phyloP scores from a whole-genome alignment of 495 filamentous ascomycete genomes.

The Hypoxylon crocopeplum region DNA sequence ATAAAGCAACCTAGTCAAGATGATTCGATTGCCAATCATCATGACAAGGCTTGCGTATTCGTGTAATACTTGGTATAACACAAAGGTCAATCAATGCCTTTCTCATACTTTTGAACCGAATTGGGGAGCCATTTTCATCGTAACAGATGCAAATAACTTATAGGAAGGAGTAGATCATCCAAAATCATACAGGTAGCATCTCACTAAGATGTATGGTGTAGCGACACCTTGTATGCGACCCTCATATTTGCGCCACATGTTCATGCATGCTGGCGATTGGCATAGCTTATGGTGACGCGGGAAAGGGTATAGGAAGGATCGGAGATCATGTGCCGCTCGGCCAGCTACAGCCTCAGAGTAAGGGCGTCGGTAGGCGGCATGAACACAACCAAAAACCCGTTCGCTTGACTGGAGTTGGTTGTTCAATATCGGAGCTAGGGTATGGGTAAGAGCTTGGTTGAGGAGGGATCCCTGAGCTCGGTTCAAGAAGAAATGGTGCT shows the following conservation, averaged over 20 bases:
- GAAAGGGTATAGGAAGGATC: constrained; percentile 13
- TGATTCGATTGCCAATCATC: constrained; percentile 6
- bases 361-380: constrained; percentile 6
- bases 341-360: constrained; percentile 8
- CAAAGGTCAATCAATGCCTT: too few relatives aligned
- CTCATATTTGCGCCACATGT: constrained; percentile 8
- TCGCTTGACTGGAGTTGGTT: background rate
- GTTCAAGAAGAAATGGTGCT: background rate
- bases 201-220: background rate
- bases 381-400: background rate
- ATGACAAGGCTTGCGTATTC: background rate
- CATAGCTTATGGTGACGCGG: background rate
- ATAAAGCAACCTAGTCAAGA: background rate
- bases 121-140: too few relatives aligned
- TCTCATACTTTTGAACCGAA: too few relatives aligned
- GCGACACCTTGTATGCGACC: background rate
- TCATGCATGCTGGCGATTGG: constrained; percentile 20
- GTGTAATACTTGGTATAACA: constrained; percentile 10
- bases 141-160: background rate
- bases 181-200: background rate
- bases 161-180: background rate
- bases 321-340: constrained; percentile 18
- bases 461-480: background rate
- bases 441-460: constrained; percentile 1
- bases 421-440: constrained; percentile 3